Evolutionary conservation across 371 early-diverging fungal species (phyloP).

Genomic region (Cokeromyces recurvatus): DNA sequence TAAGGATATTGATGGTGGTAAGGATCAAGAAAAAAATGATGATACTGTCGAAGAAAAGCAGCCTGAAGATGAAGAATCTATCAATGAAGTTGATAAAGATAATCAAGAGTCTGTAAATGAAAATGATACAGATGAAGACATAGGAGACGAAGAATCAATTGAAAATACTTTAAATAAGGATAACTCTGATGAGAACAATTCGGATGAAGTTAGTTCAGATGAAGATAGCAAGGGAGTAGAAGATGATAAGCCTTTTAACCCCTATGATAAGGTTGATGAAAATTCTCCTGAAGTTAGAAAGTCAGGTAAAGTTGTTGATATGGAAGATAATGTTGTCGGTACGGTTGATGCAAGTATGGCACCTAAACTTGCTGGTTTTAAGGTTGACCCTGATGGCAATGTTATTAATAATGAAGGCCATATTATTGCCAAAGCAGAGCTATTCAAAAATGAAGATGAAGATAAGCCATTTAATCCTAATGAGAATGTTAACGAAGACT

Average conservation of each 20-base stretch:
- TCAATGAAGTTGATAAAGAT: too few relatives aligned
- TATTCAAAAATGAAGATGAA: conserved; percentile 3
- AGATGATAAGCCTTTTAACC: conserved; percentile 8
- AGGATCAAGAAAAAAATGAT: too few relatives aligned
- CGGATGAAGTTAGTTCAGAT: not conserved
- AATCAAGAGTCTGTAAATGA: not conserved
- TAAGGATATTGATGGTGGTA: too few relatives aligned
- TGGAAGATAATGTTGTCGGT: conserved; percentile 19
- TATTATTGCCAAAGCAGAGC: conserved; percentile 6
- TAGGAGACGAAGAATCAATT: not conserved
- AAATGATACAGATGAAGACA: not conserved
- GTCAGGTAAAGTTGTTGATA: conserved; percentile 20
- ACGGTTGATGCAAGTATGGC: conserved; percentile 8
- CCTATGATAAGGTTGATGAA: conserved; percentile 12
- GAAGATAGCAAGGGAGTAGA: conserved; percentile 5
- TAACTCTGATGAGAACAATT: not conserved
- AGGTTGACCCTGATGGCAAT: conserved; percentile 18
- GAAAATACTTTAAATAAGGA: too few relatives aligned
- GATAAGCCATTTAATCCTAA: conserved; percentile 4
- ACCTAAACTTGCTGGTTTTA: conserved; percentile 16
- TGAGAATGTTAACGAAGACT: conserved; percentile 5
- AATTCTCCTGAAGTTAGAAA: conserved; percentile 20
- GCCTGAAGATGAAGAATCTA: not conserved
- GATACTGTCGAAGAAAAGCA: too few relatives aligned
- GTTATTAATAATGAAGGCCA: not conserved